Conservation (phyloP, 768 basidiomycete genomes). For the Serendipita sp. region DNA sequence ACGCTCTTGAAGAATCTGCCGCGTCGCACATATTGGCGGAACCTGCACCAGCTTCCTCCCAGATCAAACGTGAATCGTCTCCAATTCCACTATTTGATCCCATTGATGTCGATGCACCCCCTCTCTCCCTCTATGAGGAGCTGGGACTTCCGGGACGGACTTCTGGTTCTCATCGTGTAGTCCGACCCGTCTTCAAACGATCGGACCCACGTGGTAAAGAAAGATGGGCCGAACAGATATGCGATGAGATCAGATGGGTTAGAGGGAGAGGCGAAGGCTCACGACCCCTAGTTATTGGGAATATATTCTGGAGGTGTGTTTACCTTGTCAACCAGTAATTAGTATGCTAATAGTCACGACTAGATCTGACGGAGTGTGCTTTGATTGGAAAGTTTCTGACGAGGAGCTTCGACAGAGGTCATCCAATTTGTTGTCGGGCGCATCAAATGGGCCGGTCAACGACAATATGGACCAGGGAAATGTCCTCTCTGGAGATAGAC, state of each 20-base stretch:
- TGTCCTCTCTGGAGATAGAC: too few relatives aligned
- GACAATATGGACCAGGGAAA: too few relatives aligned
- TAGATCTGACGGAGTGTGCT: background rate
- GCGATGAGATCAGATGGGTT: background rate
- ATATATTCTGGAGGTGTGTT: conserved; percentile 1
- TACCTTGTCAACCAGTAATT: background rate
- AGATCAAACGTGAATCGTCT: background rate
- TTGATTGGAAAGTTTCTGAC: background rate
- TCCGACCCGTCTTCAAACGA: background rate
- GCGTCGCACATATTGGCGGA: too few relatives aligned
- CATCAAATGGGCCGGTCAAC: too few relatives aligned
- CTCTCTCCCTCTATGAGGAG: background rate
- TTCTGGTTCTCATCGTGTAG: background rate
- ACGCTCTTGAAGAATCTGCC: too few relatives aligned
- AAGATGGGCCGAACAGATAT: background rate
- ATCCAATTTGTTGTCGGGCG: too few relatives aligned
- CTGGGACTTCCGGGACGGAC: background rate
- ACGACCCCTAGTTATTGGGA: background rate
- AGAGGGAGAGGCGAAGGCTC: background rate
- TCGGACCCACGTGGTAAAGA: background rate
- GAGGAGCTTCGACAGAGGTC: background rate
- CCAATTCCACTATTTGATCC: background rate
- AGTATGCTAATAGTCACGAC: too few relatives aligned
- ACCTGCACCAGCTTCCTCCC: background rate
- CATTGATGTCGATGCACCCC: conserved; percentile 1